A percentile compares a stretch with the other conserved stretches of the same genome.
Evolutionary conservation across 2,329 filamentous ascomycete species (phyloP).

Genomic region (Apiospora marii): DNA sequence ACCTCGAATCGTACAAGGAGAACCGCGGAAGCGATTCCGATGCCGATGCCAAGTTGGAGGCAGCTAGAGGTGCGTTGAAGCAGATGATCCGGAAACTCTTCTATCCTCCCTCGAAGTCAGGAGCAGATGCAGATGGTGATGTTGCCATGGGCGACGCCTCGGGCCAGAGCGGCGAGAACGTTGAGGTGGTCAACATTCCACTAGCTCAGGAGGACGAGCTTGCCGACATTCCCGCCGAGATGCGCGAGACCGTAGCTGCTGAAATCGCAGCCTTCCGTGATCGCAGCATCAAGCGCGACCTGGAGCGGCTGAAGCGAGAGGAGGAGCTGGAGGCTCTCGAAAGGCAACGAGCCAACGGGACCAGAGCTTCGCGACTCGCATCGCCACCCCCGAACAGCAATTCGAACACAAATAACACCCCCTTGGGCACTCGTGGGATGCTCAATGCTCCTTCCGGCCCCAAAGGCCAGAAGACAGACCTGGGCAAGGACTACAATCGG

Average conservation of each 20-base stretch:
- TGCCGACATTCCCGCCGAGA: constrained; percentile 92
- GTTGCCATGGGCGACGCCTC: constrained; percentile 69
- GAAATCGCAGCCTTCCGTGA: constrained; percentile 97
- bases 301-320: constrained; percentile 86
- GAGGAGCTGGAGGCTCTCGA: constrained; percentile 93
- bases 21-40: constrained; percentile 69
- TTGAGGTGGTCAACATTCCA: constrained; percentile 90
- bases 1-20: constrained; percentile 82
- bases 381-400: constrained; percentile 66
- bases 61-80: constrained; percentile 72
- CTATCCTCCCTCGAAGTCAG: constrained; percentile 65
- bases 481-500: constrained; percentile 59
- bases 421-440: constrained; percentile 75
- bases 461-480: constrained; percentile 61
- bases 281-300: constrained; percentile 84
- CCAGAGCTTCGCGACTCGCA: constrained; percentile 71
- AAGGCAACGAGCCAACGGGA: constrained; percentile 72
- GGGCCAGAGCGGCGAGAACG: constrained; percentile 66
- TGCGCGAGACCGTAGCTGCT: constrained; percentile 91
- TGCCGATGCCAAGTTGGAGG: constrained; percentile 72
- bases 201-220: constrained; percentile 90
- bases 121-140: constrained; percentile 71
- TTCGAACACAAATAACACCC: constrained; percentile 73
- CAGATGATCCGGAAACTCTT: constrained; percentile 75
- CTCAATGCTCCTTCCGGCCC: constrained; percentile 77